Evolutionary conservation across 2,329 filamentous ascomycete species (phyloP).

Genomic region (Colletotrichum noveboracense): DNA sequence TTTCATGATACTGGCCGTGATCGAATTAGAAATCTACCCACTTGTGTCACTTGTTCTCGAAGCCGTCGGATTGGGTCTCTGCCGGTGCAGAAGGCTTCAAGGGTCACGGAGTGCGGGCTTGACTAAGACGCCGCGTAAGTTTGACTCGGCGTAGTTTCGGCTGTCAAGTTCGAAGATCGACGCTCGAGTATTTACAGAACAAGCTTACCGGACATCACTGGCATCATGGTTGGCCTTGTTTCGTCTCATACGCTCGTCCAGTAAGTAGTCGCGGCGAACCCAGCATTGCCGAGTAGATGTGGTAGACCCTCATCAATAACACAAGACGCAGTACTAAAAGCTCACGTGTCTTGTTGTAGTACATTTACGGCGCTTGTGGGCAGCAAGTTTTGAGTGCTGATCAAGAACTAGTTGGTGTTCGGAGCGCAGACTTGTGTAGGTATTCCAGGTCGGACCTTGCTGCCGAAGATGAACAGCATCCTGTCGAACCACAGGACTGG

Average conservation of each 20-base stretch:
- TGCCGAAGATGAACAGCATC: neutral
- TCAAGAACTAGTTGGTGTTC: neutral
- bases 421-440: neutral
- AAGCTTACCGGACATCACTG: neutral
- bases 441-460: neutral
- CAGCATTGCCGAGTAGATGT: neutral
- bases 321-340: rapidly evolving
- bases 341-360: neutral
- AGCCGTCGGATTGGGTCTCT: neutral
- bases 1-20: neutral
- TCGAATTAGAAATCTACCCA: neutral
- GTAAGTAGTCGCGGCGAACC: neutral
- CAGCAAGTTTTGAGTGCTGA: rapidly evolving
- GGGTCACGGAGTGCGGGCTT: neutral
- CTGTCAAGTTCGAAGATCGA: neutral
- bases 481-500: neutral
- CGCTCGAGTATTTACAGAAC: neutral
- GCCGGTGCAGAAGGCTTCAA: neutral
- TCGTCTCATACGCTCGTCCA: neutral
- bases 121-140: neutral
- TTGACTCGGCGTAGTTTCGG: neutral
- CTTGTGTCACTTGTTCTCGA: neutral
- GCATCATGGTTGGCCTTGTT: neutral
- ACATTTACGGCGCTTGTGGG: neutral
- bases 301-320: neutral